A percentile compares a stretch with the other conserved stretches of the same genome.
These are phyloP conservation scores for Boletus fagicola DNA, from an alignment of 768 basidiomycete species.

Conservation along the genomic window DNA sequence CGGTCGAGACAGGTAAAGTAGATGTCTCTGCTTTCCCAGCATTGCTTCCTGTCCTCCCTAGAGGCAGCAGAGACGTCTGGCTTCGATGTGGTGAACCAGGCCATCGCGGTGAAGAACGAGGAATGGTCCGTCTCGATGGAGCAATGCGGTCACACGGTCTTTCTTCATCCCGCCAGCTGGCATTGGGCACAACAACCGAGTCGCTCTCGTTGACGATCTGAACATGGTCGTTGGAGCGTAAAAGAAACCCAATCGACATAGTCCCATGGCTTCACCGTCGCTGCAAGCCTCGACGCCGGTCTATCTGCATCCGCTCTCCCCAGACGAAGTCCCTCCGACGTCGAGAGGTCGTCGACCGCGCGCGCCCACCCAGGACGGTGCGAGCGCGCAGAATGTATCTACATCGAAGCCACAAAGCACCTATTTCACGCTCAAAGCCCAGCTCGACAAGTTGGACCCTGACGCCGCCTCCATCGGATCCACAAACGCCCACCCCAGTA, in stretches of 20 bases:
- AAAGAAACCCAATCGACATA: neutral
- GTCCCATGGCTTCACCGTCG: slow-evolving; percentile 28
- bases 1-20: slow-evolving; percentile 86
- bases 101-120: slow-evolving; percentile 18
- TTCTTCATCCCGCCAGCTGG: neutral
- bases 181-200: neutral
- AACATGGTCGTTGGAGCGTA: slow-evolving; percentile 11
- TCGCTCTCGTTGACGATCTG: neutral
- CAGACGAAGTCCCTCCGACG: slow-evolving; percentile 44
- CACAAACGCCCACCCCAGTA: slow-evolving; percentile 21
- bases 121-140: neutral
- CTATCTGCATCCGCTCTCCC: slow-evolving; percentile 69
- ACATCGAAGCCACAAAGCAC: slow-evolving; percentile 39
- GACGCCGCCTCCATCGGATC: slow-evolving; percentile 13
- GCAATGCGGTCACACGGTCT: slow-evolving; percentile 18
- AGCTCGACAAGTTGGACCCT: slow-evolving; percentile 46
- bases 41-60: slow-evolving; percentile 69
- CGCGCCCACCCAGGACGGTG: slow-evolving; percentile 31
- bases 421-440: slow-evolving; percentile 63
- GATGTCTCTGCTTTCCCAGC: slow-evolving; percentile 82
- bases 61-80: slow-evolving; percentile 42
- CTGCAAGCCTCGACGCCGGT: slow-evolving; percentile 49
- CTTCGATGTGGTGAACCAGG: slow-evolving; percentile 39
- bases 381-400: slow-evolving; percentile 17
- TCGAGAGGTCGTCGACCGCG: slow-evolving; percentile 51